Conservation (phyloP, 108 stramenopile genomes). For the Chaetoceros tenuissimus region DNA sequence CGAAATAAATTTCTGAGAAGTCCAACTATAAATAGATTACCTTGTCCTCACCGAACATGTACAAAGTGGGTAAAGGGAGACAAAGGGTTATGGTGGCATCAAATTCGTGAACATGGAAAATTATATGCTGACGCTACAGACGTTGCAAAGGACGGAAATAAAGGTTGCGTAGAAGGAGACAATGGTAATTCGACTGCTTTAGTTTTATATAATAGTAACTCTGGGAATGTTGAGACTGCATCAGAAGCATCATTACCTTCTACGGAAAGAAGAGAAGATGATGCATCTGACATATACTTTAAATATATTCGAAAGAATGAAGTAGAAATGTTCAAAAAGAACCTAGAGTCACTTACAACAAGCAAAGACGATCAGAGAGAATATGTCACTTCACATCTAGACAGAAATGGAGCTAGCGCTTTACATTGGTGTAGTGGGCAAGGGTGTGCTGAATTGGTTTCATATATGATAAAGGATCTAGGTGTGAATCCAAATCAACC, state of each 20-base stretch:
- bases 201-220: background rate
- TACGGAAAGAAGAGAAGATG: background rate
- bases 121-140: conserved; percentile 44
- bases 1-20: conserved; percentile 33
- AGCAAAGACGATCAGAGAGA: background rate
- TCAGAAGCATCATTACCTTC: background rate
- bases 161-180: no score
- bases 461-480: conserved; percentile 43
- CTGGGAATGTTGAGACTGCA: background rate
- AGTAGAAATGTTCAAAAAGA: background rate
- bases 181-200: conserved; percentile 29
- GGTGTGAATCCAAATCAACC: conserved; percentile 45
- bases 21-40: conserved; percentile 29
- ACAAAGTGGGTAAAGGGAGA: conserved; percentile 71
- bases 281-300: conserved; percentile 18
- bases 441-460: conserved; percentile 53
- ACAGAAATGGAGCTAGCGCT: conserved; percentile 55
- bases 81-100: conserved; percentile 88
- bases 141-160: conserved; percentile 12
- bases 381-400: conserved; percentile 15
- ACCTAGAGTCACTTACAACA: background rate
- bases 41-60: conserved; percentile 53
- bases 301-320: background rate
- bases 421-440: conserved; percentile 74
- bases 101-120: conserved; percentile 41